These are phyloP conservation scores for Apiotrichum mycotoxinovorans DNA, from an alignment of 1,284 basidiomycete genomes.

Conservation along the genomic window DNA sequence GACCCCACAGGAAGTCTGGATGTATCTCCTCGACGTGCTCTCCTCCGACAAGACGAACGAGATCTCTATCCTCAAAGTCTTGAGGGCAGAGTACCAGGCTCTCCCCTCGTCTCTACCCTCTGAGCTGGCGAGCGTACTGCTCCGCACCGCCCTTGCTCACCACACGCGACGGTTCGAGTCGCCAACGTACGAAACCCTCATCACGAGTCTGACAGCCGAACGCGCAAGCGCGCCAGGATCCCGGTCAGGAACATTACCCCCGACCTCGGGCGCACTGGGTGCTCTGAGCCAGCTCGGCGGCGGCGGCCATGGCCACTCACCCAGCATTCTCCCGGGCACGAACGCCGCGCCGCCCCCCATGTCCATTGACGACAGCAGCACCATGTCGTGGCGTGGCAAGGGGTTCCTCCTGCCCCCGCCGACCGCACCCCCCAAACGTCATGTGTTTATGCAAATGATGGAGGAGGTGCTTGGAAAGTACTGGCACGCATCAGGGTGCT, in stretches of 20 bases:
- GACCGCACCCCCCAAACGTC: conserved; percentile 32
- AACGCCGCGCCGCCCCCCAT: conserved; percentile 7
- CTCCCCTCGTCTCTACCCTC: conserved; percentile 35
- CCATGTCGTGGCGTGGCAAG: conserved; percentile 12
- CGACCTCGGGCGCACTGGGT: not conserved
- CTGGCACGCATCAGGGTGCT: conserved; percentile 29
- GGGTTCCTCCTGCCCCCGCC: conserved; percentile 38
- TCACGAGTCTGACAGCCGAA: conserved; percentile 42
- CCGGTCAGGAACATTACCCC: not conserved
- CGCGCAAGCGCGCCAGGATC: conserved; percentile 3
- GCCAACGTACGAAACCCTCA: conserved; percentile 46
- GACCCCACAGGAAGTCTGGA: conserved; percentile 44
- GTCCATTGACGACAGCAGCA: conserved; percentile 10
- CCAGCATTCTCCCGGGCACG: not conserved
- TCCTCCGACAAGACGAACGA: conserved; percentile 45
- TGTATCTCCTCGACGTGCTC: conserved; percentile 48
- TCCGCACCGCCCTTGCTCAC: conserved; percentile 40
- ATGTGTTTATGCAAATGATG: conserved; percentile 33
- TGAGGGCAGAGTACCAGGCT: conserved; percentile 31
- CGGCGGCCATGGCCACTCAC: not conserved
- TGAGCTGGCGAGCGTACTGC: conserved; percentile 28
- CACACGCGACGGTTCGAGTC: conserved; percentile 45
- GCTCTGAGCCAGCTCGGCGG: not conserved
- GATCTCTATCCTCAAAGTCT: conserved; percentile 37
- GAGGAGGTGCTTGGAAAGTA: conserved; percentile 46